Percentiles rank a stretch among this genome's conserved stretches.
phyloP scores from a whole-genome alignment of 2,329 filamentous ascomycete species.

The Claviceps pazoutovae region DNA sequence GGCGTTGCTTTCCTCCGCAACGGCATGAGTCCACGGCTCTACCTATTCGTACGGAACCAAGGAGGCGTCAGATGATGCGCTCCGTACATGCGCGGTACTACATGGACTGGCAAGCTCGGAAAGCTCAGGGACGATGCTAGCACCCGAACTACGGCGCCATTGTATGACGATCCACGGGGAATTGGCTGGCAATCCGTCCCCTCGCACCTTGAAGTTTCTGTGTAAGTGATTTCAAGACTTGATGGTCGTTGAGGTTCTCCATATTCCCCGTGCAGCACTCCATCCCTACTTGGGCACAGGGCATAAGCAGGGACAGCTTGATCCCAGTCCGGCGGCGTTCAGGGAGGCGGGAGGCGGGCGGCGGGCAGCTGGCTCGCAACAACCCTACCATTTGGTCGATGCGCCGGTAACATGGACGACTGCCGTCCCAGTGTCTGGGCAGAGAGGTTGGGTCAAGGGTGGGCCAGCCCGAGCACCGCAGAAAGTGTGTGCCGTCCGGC shows the following conservation, averaged over 20 bases:
- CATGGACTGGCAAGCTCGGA: neutral
- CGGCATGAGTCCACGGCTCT: neutral
- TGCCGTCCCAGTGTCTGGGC: neutral
- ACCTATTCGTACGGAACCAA: neutral
- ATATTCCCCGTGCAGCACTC: neutral
- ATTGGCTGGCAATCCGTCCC: neutral
- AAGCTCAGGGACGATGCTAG: neutral
- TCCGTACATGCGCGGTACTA: conserved; percentile 1
- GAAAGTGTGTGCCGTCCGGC: neutral
- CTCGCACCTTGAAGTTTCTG: neutral
- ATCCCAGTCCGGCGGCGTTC: neutral
- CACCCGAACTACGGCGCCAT: neutral
- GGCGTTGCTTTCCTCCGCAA: neutral
- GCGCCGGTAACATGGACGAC: neutral
- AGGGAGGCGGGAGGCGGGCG: neutral
- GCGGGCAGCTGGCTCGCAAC: neutral
- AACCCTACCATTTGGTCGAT: conserved; percentile 3
- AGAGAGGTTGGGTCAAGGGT: neutral
- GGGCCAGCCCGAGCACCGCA: neutral
- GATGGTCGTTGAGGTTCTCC: neutral
- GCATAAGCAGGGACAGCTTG: neutral
- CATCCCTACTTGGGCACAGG: neutral
- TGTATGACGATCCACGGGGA: neutral
- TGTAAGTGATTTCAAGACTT: neutral
- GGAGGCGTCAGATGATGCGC: neutral